These are phyloP conservation scores for Geotrichum histeridarum DNA, from an alignment of 1,139 yeast species.

Conservation along the genomic window DNA sequence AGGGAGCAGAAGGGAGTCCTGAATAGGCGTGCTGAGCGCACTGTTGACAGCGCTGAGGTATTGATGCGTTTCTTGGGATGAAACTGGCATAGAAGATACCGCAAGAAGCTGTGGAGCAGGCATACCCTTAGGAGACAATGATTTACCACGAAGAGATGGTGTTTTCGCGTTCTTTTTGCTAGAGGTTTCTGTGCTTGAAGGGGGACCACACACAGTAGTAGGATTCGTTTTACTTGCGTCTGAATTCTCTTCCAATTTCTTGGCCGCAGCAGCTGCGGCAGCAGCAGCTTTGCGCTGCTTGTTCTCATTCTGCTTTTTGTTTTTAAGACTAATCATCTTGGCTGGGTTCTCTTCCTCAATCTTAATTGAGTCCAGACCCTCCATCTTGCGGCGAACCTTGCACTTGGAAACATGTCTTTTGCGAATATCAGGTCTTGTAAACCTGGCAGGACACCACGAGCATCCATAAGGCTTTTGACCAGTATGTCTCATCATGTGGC, in stretches of 20 bases:
- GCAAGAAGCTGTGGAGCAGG: too few relatives aligned
- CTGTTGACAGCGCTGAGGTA: neutral
- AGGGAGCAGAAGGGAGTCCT: neutral
- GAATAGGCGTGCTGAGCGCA: neutral
- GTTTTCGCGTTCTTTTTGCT: neutral
- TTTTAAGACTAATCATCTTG: slow-evolving; percentile 13
- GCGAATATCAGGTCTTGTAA: slow-evolving; percentile 32
- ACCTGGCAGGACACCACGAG: slow-evolving; percentile 27
- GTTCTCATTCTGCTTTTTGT: slow-evolving; percentile 8
- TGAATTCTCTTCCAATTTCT: neutral
- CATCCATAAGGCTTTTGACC: slow-evolving; percentile 33
- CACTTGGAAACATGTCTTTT: slow-evolving; percentile 30
- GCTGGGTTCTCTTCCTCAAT: slow-evolving; percentile 19
- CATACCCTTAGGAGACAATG: neutral
- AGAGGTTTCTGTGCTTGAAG: neutral
- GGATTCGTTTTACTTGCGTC: neutral
- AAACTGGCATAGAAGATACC: too few relatives aligned
- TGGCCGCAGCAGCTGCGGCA: slow-evolving; percentile 1
- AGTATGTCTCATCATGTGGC: slow-evolving; percentile 34
- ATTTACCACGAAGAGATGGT: neutral
- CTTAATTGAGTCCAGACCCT: slow-evolving; percentile 15
- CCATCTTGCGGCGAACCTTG: slow-evolving; percentile 16
- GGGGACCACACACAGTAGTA: neutral
- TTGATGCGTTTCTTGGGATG: neutral
- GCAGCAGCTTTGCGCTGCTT: neutral